Base-by-base conservation (phyloP, 257 asterid genomes). In the Craterostigma plantagineum region DNA sequence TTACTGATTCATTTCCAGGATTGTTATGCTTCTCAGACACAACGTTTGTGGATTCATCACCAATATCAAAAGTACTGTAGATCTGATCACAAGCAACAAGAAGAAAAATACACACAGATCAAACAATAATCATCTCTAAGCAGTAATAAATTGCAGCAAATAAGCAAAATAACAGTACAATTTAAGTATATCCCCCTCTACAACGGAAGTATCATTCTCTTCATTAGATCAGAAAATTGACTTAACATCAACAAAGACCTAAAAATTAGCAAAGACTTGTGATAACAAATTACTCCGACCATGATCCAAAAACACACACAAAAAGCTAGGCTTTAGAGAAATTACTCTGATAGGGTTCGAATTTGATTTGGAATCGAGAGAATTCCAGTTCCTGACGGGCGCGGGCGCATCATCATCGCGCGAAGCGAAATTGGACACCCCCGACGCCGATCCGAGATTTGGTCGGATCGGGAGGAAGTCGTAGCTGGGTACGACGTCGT, bases 391-490 rank as follows among this genome's bases (percentile, higher is more conserved):
- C 55, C 68, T 61, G 39, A 53, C 54, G 10, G 71, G 65, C 13
- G 57, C 60, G 38, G n/a, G n/a, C n/a, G n/a, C n/a, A n/a, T 59
- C 77, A 6, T 58, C 72, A 17, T 54, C 61, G 37, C 65, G 66
- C 13, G 93, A 65, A 54, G 63, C 92, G 43, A 70, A 48, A 18
- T 66, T 66, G 10, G 67, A 49, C 42, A 56, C 43, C 48, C 63
- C 54, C 11, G 75, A 50, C 1, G 84, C 61, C 10, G 92, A 64
- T 11, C 74, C 54, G 2, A 49, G 68, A 4, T 59, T 11, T 35
- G 86, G 81, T 14, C 84, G 83, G 69, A 81, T 75, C 55, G 92
- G 84, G 74, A 72, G 73, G 55, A 86, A 86, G 61, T 81, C 91
- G 51, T 73, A 77, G 59, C 77, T 81, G n/a, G 92, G 77, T 45